These are phyloP conservation scores for Coemansia sp. DNA, from an alignment of 192 early-diverging fungal species.

Conservation along the genomic window DNA sequence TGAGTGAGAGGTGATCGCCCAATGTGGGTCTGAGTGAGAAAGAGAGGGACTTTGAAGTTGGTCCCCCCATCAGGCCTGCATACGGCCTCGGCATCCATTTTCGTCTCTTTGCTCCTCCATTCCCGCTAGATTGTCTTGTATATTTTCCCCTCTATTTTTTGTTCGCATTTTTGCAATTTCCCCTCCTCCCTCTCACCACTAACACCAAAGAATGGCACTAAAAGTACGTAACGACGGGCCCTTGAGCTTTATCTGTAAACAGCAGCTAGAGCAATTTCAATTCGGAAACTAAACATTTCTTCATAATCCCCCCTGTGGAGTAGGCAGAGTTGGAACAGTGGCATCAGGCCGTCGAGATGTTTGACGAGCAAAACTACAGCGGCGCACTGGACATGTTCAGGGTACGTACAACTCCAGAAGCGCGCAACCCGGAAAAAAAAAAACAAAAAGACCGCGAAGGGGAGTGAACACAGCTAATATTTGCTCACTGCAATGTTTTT, in stretches of 20 bases:
- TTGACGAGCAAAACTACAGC: conserved; percentile 71
- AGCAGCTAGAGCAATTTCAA: conserved; percentile 4
- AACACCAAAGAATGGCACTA: conserved; percentile 23
- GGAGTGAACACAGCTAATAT: not conserved
- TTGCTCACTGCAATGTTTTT: not conserved
- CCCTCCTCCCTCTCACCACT: conserved; percentile 12
- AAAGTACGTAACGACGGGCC: conserved; percentile 9
- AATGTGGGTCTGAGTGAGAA: not conserved
- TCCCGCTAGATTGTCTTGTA: not conserved
- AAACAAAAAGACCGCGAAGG: too few relatives aligned
- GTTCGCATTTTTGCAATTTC: not conserved
- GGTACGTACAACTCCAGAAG: conserved; percentile 47
- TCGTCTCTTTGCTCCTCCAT: too few relatives aligned
- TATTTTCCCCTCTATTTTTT: conserved; percentile 10
- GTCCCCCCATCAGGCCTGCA: too few relatives aligned
- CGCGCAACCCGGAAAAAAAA: not conserved
- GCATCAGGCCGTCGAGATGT: conserved; percentile 72
- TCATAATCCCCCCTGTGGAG: not conserved
- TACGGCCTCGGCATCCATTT: too few relatives aligned
- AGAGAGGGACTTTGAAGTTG: not conserved
- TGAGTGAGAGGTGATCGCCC: not conserved
- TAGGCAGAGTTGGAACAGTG: conserved; percentile 83
- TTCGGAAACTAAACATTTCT: conserved; percentile 6
- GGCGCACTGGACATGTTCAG: conserved; percentile 66
- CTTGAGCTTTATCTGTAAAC: not conserved